Evolutionary conservation across 2,329 filamentous ascomycete genomes (phyloP), one percentile per base, ranked within the genome.

Genomic region (Tolypocladium nubicola): DNA sequence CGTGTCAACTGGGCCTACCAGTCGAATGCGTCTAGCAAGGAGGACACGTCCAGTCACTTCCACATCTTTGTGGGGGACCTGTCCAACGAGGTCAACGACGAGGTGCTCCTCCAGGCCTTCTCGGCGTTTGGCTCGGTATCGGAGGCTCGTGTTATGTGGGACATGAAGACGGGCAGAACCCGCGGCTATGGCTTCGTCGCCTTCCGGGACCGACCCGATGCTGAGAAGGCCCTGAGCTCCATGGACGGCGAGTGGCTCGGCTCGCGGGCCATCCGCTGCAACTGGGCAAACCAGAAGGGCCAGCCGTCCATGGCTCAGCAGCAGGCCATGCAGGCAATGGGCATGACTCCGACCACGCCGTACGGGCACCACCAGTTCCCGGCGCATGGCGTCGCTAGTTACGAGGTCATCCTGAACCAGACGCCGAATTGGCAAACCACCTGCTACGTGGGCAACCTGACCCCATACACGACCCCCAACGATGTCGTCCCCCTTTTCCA

Each of bases 241-340:
- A 99, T 99, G 94, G 94, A 99, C 68, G 94, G 94, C 61, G 94
- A 99, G 77, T 99, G 94, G 94, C 86, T 99, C 55, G 94, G 94
- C 56, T 97, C 94, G 66, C 89, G 94, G 63, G 94, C 94, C 45
- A 99, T 99, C 70, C 92, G 94, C 66, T 97, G 93, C 83, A 99
- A 99, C 80, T 99, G 94, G 94, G 94, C 94, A 60, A 99, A 99
- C 78, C 94, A 99, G 71, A 99, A 99, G 80, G 94, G 94, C n/a
- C 94, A 99, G 70, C 94, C 94, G 57, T 97, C 94, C 2, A 97
- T 97, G 73, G 91, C 92, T 53, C 93, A 99, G 76, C 94, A 97
- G 76, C 90, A 96, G 74, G 90, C 91, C 41, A 94, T 99, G 90
- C 88, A 88, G 61, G 88, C 91, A 59, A 96, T 97, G 90, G 94